Base-by-base conservation (phyloP, 2,329 filamentous ascomycete genomes). In the Trichoderma cornu-damae region DNA sequence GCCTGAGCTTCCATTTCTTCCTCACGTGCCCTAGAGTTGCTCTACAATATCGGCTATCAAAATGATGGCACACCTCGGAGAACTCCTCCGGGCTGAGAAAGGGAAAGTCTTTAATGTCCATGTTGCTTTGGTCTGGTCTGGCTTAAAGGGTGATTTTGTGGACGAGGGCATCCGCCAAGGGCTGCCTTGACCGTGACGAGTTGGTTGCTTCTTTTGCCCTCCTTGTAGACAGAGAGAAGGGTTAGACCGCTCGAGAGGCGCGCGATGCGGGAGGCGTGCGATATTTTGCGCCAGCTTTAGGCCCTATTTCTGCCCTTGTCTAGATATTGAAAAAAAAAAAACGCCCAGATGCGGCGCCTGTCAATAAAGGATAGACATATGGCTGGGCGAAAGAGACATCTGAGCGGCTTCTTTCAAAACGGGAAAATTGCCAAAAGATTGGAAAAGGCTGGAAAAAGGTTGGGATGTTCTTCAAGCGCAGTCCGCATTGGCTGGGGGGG, bases 51-150 rank as follows among this genome's bases (percentile, higher is more conserved):
- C 70, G 76, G 35, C 78, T 74, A 61, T 86, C 83, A 20, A 87
- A 75, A 55, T 80, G 75, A 63, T 86, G 81, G 69, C 87, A 89
- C 55, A 79, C 81, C 65, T 83, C 78, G 53, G 80, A 72, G 62
- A 90, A 90, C 66, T 89, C 86, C 38, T 82, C 77, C 9, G 72
- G 65, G 9, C 72, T 79, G 26, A 90, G 77, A 59, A 79, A 81
- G 6, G 87, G 87, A 66, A 86, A 90, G 50, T 77, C 72, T 58
- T 70, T 64, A 65, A 82, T 79, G 11, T 73, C 74, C 70, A 74
- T 73, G 43, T 24, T 59, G 22, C 54, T 24, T n/a, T 4, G 8
- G 4, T n/a, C 6, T 18, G 11, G 14, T 28, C 16, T 37, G 9
- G n/a, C n/a, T n/a, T n/a, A n/a, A 12, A n/a, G 14, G 5, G 18